Evolutionary conservation across 257 asterid genomes (phyloP).

Genomic region (Prunella vulgaris): DNA sequence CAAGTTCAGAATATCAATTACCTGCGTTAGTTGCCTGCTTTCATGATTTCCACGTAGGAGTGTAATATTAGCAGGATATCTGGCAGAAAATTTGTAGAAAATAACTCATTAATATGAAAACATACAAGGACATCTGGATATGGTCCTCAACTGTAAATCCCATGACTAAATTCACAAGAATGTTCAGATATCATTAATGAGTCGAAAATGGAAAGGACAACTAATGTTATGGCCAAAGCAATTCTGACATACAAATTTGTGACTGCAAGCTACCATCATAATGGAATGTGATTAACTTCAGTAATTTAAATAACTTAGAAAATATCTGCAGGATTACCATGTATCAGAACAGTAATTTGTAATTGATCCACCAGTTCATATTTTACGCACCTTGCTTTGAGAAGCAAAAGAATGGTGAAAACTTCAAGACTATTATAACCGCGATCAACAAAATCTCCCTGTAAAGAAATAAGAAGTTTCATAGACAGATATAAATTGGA

Average conservation of each 20-base stretch:
- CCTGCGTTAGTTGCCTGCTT: conserved; percentile 98
- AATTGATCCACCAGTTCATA: not conserved
- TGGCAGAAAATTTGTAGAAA: conserved; percentile 12
- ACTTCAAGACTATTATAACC: conserved; percentile 98
- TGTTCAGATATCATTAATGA: not conserved
- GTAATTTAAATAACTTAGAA: too few relatives aligned
- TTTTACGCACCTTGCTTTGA: conserved; percentile 80
- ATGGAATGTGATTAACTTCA: too few relatives aligned
- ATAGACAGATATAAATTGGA: conserved; percentile 3
- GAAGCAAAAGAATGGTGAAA: conserved; percentile 93
- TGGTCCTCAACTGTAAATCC: not conserved
- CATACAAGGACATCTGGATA: not conserved
- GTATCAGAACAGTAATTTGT: not conserved
- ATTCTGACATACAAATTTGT: not conserved
- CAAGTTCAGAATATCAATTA: conserved; percentile 20
- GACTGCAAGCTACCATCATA: not conserved
- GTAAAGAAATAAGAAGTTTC: conserved; percentile 12
- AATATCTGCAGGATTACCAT: not conserved
- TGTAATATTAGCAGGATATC: conserved; percentile 94
- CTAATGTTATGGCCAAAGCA: not conserved
- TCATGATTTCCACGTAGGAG: conserved; percentile 98
- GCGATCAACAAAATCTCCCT: conserved; percentile 99
- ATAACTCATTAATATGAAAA: conserved; percentile 10
- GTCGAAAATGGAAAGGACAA: not conserved
- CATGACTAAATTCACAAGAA: not conserved